A percentile compares a stretch with the other conserved stretches of the same genome.
Conservation (phyloP, 78 protist genomes). For the Tieghemostelium lacteum region DNA sequence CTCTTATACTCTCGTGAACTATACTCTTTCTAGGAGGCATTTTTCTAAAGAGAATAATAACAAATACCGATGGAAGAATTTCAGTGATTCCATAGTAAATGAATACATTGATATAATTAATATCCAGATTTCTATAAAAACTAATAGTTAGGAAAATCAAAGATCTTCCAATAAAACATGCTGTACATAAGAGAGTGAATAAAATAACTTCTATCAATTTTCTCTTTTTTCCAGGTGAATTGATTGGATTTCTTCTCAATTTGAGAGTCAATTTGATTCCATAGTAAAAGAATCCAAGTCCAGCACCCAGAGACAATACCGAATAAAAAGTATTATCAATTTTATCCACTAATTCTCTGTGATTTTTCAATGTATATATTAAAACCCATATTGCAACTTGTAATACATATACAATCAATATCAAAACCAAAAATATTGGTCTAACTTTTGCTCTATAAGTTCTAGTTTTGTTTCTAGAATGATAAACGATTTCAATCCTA, state of each 20-base stretch:
- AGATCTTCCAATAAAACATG: slow-evolving; percentile 36
- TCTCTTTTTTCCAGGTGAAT: slow-evolving; percentile 28
- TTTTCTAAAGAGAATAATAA: slow-evolving; percentile 51
- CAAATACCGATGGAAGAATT: slow-evolving; percentile 34
- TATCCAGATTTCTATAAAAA: slow-evolving; percentile 1
- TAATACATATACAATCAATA: slow-evolving; percentile 23
- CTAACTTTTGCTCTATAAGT: slow-evolving; percentile 25
- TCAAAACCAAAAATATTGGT: slow-evolving; percentile 33
- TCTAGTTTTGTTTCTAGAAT: slow-evolving; percentile 52
- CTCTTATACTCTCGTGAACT: too few species aligned
- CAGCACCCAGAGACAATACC: slow-evolving; percentile 19
- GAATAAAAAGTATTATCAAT: slow-evolving; percentile 59
- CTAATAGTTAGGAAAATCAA: slow-evolving; percentile 17
- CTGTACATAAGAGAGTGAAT: slow-evolving; percentile 35
- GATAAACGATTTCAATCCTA: slow-evolving; percentile 74
- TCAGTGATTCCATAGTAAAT: slow-evolving; percentile 53
- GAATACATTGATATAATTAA: slow-evolving; percentile 12
- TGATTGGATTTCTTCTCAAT: slow-evolving; percentile 50
- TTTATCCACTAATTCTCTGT: slow-evolving; percentile 25
- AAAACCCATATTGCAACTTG: slow-evolving; percentile 66
- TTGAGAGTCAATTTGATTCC: slow-evolving; percentile 40
- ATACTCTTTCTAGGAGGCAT: slow-evolving; percentile 69
- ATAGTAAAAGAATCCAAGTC: slow-evolving; percentile 51
- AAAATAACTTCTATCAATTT: slow-evolving; percentile 44
- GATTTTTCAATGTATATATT: background rate